These are phyloP conservation scores for Suhomyces bolitotheri DNA, from an alignment of 1,139 yeast species.

Conservation along the genomic window DNA sequence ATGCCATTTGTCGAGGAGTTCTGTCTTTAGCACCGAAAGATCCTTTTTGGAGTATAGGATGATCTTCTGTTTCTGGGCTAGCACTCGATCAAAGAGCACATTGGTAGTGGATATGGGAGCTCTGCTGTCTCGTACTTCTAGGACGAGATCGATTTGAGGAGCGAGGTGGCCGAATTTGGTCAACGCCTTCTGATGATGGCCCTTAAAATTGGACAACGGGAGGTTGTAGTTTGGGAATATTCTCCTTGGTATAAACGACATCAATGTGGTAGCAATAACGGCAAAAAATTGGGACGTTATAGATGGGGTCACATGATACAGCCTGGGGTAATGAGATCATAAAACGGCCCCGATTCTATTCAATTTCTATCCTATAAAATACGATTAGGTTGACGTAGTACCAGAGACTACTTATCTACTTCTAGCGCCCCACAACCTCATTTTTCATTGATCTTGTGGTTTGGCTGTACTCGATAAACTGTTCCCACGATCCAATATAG, in stretches of 20 bases:
- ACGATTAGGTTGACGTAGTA: too few species aligned
- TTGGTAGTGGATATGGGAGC: constrained; percentile 88
- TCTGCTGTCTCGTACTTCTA: constrained; percentile 85
- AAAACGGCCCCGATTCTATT: too few species aligned
- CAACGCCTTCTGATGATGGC: constrained; percentile 85
- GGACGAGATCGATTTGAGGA: constrained; percentile 76
- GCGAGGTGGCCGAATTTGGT: constrained; percentile 67
- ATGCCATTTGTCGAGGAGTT: constrained; percentile 55
- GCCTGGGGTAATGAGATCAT: too few species aligned
- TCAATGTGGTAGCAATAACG: constrained; percentile 6
- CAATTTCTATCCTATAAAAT: too few species aligned
- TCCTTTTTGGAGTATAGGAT: constrained; percentile 74
- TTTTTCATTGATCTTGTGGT: too few species aligned
- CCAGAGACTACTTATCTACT: too few species aligned
- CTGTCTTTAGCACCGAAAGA: constrained; percentile 34
- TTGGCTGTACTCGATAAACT: too few species aligned
- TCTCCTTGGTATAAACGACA: constrained; percentile 46
- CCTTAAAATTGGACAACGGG: constrained; percentile 78
- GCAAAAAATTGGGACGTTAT: too few species aligned
- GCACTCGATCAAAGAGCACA: constrained; percentile 69
- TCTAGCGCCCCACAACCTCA: too few species aligned
- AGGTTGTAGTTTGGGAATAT: constrained; percentile 70
- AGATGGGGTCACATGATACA: background rate
- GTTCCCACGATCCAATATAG: too few species aligned
- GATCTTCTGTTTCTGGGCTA: constrained; percentile 58